Base-by-base conservation (phyloP, 2,329 filamentous ascomycete genomes). In the Fusarium tupiense region DNA sequence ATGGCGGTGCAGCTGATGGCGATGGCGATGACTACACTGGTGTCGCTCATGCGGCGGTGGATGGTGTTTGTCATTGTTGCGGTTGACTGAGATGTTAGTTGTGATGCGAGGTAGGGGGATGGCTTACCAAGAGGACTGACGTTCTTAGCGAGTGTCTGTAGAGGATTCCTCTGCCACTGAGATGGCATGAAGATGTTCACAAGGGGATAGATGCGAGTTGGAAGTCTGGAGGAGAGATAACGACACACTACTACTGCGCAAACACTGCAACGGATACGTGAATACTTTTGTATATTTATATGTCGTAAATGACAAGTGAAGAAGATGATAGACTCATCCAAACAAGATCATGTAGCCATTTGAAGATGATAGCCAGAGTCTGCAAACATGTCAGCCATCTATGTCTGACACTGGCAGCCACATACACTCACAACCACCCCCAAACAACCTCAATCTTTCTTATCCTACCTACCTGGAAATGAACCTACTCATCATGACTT, bases 21-120 rank as follows among this genome's bases (percentile, higher is more conserved):
- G 5, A 57, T 37, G 35, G 47, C 38, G 26, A 72, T 40, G 38
- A 72, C 17, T 11, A 64, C 37, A 11, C 44, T 43, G 8, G 41
- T 54, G 43, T 43, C 52, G 13, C 33, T 63, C 50, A 59, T 58
- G 16, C 63, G 68, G 2, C 40, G 52, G n/a, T n/a, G 41, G 53
- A 64, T 26, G 24, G 58, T 63, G 22, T 33, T 26, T 10, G 31
- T 6, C 67, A 70, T 63, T 26, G 19, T 35, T 33, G 41, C 10
- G 19, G 46, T 22, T 56, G 61, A 16, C 43, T 71, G 20, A 8
- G 8, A 13, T 40, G 66, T 70, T 65, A 70, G 66, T 49, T 38
- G 47, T 33, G 24, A 37, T 54, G 35, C 26, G 31, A 24, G 12
- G 38, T 37, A 24, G 41, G 38, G 37, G 19, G 13, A 19, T 26